A percentile compares a stretch with the other conserved stretches of the same genome.
phyloP scores from a whole-genome alignment of 768 basidiomycete species.

The Daedaleopsis nitida region DNA sequence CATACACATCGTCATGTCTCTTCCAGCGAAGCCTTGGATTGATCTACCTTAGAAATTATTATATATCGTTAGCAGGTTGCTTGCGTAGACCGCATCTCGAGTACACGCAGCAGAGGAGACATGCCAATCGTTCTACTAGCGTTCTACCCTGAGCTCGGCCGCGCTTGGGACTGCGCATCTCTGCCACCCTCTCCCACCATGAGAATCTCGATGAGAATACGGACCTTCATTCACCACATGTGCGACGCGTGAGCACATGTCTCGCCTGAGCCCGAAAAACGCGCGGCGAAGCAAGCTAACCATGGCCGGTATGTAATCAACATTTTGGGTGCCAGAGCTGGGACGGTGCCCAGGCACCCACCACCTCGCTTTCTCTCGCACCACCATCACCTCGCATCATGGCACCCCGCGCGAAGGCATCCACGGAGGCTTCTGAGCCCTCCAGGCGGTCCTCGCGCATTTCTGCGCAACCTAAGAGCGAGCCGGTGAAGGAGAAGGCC shows the following conservation, averaged over 20 bases:
- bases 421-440: conserved; percentile 33
- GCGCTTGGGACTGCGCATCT: too few relatives aligned
- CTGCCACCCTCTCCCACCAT: too few relatives aligned
- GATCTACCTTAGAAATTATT: conserved; percentile 5
- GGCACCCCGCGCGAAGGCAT: conserved; percentile 24
- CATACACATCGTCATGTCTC: conserved; percentile 1
- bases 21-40: not conserved
- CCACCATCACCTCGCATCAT: conserved; percentile 9
- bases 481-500: conserved; percentile 40
- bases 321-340: not conserved
- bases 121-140: too few relatives aligned
- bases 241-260: conserved; percentile 2
- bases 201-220: too few relatives aligned
- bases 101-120: too few relatives aligned
- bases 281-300: conserved; percentile 14
- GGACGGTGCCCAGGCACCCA: conserved; percentile 13
- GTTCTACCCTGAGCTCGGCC: too few relatives aligned
- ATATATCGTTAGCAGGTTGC: not conserved
- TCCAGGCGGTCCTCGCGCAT: conserved; percentile 61
- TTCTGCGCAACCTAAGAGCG: conserved; percentile 48
- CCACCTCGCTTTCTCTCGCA: conserved; percentile 4
- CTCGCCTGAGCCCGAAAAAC: conserved; percentile 1
- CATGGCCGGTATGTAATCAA: conserved; percentile 12
- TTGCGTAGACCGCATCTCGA: not conserved
- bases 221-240: not conserved